phyloP scores from a whole-genome alignment of 345 rosid species.

The Rubroshorea leprosula region DNA sequence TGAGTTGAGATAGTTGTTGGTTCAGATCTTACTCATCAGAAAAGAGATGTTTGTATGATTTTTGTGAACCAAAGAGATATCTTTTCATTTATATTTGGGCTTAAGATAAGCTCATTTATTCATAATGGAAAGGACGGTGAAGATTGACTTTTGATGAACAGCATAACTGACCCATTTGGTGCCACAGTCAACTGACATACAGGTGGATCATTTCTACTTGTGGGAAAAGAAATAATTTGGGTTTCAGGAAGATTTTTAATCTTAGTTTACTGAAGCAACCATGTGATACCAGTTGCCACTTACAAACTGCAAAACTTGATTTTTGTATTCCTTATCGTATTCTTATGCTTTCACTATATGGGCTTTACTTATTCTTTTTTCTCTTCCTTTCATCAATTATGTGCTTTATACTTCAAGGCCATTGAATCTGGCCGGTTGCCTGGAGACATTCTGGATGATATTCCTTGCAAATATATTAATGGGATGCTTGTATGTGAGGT shows the following conservation, averaged over 20 bases:
- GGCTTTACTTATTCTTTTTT: neutral
- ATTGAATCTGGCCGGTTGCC: conserved; percentile 90
- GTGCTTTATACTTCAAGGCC: conserved; percentile 41
- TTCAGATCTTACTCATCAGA: too few species aligned
- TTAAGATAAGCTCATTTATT: too few species aligned
- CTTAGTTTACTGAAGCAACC: conserved; percentile 3
- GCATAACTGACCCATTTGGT: too few species aligned
- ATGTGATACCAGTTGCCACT: neutral
- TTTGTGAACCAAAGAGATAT: too few species aligned
- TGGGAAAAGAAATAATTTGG: neutral
- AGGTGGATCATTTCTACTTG: conserved; percentile 1
- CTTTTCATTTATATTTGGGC: too few species aligned
- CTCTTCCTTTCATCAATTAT: neutral
- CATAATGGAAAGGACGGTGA: too few species aligned
- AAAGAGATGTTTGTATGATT: too few species aligned
- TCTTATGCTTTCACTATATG: neutral
- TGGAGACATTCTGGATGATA: conserved; percentile 67
- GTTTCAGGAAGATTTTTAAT: neutral
- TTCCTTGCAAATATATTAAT: conserved; percentile 68
- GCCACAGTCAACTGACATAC: too few species aligned
- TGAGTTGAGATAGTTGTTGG: too few species aligned
- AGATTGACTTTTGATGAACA: too few species aligned
- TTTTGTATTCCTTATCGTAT: too few species aligned
- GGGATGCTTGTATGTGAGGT: conserved; percentile 87
- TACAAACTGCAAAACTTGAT: neutral